phyloP scores from a whole-genome alignment of 805 yeast genomes.

The Candida insectorum region DNA sequence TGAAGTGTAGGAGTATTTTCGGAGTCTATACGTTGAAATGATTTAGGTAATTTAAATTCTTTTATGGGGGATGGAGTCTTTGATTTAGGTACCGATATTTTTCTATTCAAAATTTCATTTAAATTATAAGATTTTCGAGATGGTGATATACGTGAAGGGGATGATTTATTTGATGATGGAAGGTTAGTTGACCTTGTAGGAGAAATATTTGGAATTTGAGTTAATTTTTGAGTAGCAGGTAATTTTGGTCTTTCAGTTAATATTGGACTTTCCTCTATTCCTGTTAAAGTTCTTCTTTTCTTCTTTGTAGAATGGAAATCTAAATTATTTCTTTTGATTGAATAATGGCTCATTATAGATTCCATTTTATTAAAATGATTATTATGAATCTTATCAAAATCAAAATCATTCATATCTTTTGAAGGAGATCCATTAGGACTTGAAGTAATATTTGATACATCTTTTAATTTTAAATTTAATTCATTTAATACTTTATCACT shows the following conservation, averaged over 20 bases:
- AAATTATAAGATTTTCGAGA: conserved; percentile 39
- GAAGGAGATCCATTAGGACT: neutral
- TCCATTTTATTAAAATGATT: conserved; percentile 44
- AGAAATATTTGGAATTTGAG: neutral
- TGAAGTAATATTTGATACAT: conserved; percentile 7
- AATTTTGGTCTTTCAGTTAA: neutral
- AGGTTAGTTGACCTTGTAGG: neutral
- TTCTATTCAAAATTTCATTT: conserved; percentile 23
- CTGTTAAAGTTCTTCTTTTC: conserved; percentile 37
- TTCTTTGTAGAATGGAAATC: conserved; percentile 5
- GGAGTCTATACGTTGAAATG: conserved; percentile 1
- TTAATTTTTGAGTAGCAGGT: neutral
- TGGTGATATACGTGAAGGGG: conserved; percentile 30
- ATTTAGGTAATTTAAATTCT: conserved; percentile 5
- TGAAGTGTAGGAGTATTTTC: conserved; percentile 2
- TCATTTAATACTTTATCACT: conserved; percentile 45
- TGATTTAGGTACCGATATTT: conserved; percentile 9
- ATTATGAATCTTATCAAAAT: conserved; percentile 9
- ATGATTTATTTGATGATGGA: neutral
- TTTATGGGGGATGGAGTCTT: conserved; percentile 14
- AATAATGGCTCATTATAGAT: conserved; percentile 46
- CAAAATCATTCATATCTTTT: neutral
- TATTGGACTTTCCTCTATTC: conserved; percentile 29
- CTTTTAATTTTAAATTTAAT: conserved; percentile 31
- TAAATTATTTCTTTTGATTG: conserved; percentile 24